Percentiles rank a stretch among this genome's conserved stretches.
phyloP scores from a whole-genome alignment of 306 rosid genomes.

The Medicago truncatula region MtrunA17r5.0-ANR NC_053044.1:56249001-56249500 shows the following conservation, averaged over 20 bases:
- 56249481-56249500: background rate
- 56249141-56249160: conserved; percentile 8
- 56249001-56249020: background rate
- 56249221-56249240: background rate
- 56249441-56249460: conserved; percentile 22
- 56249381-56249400: conserved; percentile 66
- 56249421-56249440: conserved; percentile 54
- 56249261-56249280: background rate
- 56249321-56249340: conserved; percentile 12
- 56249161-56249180: background rate
- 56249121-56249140: conserved; percentile 3
- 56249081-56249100: conserved; percentile 15
- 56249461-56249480: background rate
- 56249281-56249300: conserved; percentile 4
- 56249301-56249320: conserved; percentile 25
- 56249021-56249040: background rate
- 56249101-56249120: background rate
- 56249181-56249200: background rate
- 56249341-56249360: conserved; percentile 58
- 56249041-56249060: background rate
- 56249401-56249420: conserved; percentile 78
- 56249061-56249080: conserved; percentile 2
- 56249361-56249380: conserved; percentile 66
- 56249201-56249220: conserved; percentile 1
- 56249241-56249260: conserved; percentile 9